Percentiles rank a stretch among this genome's conserved stretches.
Evolutionary conservation across 768 basidiomycete species (phyloP).

Genomic region (Suillus hirtellus): DNA sequence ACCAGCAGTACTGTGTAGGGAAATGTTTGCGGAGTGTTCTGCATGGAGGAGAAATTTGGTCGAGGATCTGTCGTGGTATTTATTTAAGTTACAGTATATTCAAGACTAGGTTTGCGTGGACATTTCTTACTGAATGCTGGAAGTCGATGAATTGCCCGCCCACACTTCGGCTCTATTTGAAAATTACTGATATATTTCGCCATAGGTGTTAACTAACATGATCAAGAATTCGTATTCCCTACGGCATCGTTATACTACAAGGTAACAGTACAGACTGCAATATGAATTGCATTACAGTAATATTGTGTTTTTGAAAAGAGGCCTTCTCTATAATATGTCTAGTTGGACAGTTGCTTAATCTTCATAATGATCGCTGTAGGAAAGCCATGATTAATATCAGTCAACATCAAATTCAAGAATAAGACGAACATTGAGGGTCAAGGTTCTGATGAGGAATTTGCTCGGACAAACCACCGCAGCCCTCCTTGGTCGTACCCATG

Average conservation of each 20-base stretch:
- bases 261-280: conserved; percentile 4
- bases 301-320: conserved; percentile 5
- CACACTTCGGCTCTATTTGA: conserved; percentile 25
- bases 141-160: too few relatives aligned
- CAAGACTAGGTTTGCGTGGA: too few relatives aligned
- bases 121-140: too few relatives aligned
- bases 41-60: too few relatives aligned
- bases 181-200: neutral
- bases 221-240: neutral
- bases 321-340: conserved; percentile 4
- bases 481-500: conserved; percentile 77
- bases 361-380: conserved; percentile 45
- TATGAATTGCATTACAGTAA: neutral
- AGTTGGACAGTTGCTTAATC: conserved; percentile 41
- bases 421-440: conserved; percentile 68
- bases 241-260: neutral
- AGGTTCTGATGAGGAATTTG: conserved; percentile 82
- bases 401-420: neutral
- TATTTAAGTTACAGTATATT: too few relatives aligned
- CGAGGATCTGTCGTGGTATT: too few relatives aligned
- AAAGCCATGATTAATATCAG: neutral
- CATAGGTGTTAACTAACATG: neutral
- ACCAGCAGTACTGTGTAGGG: too few relatives aligned
- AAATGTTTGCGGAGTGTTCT: too few relatives aligned
- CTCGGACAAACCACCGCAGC: conserved; percentile 77